Evolutionary conservation across 208 protist genomes (phyloP), one percentile per base, ranked within the genome.

Genomic region (Acanthamoeba divionensis): DNA sequence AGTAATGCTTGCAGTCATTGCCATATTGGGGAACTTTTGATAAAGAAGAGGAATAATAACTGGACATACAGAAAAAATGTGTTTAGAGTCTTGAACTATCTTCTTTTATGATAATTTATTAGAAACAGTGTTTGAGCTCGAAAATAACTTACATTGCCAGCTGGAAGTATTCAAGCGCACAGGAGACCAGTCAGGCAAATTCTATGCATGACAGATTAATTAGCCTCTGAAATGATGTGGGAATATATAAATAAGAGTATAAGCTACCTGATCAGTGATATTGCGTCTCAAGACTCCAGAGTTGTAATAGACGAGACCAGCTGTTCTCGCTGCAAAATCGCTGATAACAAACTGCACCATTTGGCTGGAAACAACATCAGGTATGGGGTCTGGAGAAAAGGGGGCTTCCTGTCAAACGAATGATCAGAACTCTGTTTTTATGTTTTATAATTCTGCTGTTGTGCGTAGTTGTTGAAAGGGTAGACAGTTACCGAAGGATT

Each of bases 311-410:
- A 77, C 66, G 6, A 24, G 52, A 8, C 15, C 13, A 45, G 66
- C 66, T 29, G 66, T 54, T 36, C 52, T 21, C 4, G 29, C 15
- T 0, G 52, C 66, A 31, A 48, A 77, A 18, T 77, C 29, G 33
- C 66, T 77, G 9, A 77, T 36, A 36, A 77, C 12, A 45, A 77
- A 54, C 66, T 77, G 66, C 66, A 77, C 52, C 66, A 77, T 77
- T 45, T 77, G 33, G 6, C 66, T 45, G 29, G 13, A 54, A 7
- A 77, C 66, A 36, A 54, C 66, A n/a, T 77, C 66, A 0, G 66
- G 66, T 45, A 77, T 77, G 41, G 65, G 65, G 3, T 18, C 18
- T 8, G 29, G 41, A 29, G 66, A 18, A 24, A 24, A 77, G 24
- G 66, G 66, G 66, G 65, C 4, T 41, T 77, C 26, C 33, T 47